Percentiles rank a stretch among this genome's conserved stretches.
phyloP scores from a whole-genome alignment of 305 asterid species.

The Rubia peregrina region DNA sequence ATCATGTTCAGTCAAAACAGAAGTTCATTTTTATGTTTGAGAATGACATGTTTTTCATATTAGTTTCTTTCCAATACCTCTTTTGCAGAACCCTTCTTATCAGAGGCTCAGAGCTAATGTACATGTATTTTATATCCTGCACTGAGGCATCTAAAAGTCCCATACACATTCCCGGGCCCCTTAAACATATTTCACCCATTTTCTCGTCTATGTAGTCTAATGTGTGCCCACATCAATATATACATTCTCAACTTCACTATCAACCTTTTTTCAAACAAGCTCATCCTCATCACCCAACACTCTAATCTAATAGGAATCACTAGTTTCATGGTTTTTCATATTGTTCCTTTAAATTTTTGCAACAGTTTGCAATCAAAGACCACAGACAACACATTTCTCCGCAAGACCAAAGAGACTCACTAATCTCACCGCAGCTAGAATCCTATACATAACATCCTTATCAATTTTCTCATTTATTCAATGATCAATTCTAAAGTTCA shows the following conservation, averaged over 20 bases:
- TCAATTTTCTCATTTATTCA: neutral
- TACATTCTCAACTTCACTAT: neutral
- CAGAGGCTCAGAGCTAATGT: neutral
- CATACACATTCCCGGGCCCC: neutral
- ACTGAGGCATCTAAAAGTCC: neutral
- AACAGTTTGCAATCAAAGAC: neutral
- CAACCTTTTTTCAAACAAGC: neutral
- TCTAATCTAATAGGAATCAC: neutral
- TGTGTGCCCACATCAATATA: too few relatives aligned
- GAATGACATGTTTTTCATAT: neutral
- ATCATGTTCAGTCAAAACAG: neutral
- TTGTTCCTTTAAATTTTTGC: neutral
- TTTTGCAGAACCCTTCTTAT: neutral
- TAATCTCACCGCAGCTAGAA: neutral
- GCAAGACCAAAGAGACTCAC: neutral
- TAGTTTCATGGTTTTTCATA: neutral
- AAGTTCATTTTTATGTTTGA: neutral
- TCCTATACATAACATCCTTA: neutral
- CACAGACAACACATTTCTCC: neutral
- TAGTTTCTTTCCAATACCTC: neutral
- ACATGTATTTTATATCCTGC: neutral
- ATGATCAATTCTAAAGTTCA: neutral
- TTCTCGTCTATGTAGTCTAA: neutral
- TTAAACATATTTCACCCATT: neutral
- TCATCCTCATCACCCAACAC: neutral